Evolutionary conservation across 257 asterid genomes (phyloP).

Genomic region (Ilex asprella): DNA sequence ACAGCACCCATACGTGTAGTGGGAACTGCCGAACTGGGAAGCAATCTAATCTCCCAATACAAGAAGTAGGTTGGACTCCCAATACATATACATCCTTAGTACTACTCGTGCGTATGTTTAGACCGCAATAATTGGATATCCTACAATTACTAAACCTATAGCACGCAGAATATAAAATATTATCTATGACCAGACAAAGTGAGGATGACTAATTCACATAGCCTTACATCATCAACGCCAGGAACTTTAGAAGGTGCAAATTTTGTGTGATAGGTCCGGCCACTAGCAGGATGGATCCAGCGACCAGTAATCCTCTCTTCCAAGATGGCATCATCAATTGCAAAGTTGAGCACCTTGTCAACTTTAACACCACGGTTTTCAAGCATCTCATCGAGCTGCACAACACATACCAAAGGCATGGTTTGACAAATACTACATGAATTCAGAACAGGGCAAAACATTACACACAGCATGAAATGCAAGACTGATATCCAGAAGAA

Average conservation of each 20-base stretch:
- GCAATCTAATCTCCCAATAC: too few relatives aligned
- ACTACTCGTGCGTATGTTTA: too few relatives aligned
- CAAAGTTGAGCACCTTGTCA: background rate
- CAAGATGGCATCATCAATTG: background rate
- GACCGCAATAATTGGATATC: too few relatives aligned
- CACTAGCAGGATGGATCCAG: background rate
- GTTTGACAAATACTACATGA: too few relatives aligned
- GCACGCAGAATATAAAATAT: too few relatives aligned
- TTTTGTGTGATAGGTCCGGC: constrained; percentile 1
- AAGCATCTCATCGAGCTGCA: background rate
- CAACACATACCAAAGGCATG: background rate
- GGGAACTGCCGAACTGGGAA: too few relatives aligned
- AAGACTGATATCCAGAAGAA: background rate
- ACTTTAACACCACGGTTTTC: background rate
- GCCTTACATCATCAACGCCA: background rate
- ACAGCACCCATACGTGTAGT: too few relatives aligned
- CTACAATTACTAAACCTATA: too few relatives aligned
- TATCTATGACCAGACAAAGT: background rate
- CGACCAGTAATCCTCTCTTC: background rate
- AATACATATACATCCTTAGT: too few relatives aligned
- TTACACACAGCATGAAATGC: background rate
- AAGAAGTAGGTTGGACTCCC: too few relatives aligned
- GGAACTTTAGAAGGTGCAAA: constrained; percentile 3
- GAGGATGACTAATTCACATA: background rate
- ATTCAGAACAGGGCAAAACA: background rate